Evolutionary conservation across 352 stramenopile species (phyloP).

Genomic region (Thraustochytrium sp.): DNA sequence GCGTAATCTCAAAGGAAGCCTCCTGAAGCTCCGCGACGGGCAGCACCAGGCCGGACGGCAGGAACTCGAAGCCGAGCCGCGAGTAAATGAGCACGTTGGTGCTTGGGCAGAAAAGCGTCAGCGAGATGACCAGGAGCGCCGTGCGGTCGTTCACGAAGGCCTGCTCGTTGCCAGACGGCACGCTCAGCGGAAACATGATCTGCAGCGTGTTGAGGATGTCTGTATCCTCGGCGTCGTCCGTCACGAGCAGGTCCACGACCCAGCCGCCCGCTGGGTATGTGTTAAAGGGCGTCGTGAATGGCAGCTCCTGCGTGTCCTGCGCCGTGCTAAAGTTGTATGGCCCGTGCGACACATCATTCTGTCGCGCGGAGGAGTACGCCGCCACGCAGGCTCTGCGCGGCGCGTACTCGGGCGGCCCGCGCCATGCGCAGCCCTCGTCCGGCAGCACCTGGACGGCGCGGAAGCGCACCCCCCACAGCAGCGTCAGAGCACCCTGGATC

Average conservation of each 20-base stretch:
- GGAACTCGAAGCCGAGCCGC: conserved; percentile 6
- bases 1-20: not conserved
- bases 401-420: not conserved
- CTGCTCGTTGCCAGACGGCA: not conserved
- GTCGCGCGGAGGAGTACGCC: not conserved
- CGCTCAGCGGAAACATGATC: not conserved
- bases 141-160: conserved; percentile 4
- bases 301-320: not conserved
- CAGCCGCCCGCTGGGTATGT: not conserved
- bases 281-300: not conserved
- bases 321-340: not conserved
- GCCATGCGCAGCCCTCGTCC: not conserved
- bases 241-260: not conserved
- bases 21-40: not conserved
- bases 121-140: conserved; percentile 2
- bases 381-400: not conserved
- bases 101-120: conserved; percentile 1
- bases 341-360: not conserved
- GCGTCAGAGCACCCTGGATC: not conserved
- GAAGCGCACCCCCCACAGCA: conserved; percentile 24
- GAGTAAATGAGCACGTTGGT: not conserved
- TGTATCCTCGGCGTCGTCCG: not conserved
- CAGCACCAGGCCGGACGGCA: conserved; percentile 16
- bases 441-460: not conserved
- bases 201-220: not conserved